A percentile compares a stretch with the other conserved stretches of the same genome.
These are phyloP conservation scores for Trypanosoma boissoni DNA, from an alignment of 208 protist species.

Conservation along the genomic window DNA sequence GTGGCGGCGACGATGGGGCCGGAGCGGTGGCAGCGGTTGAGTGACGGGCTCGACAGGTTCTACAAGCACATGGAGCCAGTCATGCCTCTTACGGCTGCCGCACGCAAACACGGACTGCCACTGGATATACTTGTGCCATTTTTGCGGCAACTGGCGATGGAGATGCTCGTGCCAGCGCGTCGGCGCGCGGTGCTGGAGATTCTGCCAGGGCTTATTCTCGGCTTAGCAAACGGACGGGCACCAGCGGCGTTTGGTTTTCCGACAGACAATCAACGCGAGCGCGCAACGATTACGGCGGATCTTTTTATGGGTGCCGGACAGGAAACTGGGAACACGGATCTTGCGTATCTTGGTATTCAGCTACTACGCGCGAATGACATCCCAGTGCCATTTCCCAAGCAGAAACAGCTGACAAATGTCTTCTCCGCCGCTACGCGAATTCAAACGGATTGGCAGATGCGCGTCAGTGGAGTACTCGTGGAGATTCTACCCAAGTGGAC, in stretches of 20 bases:
- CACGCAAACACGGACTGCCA: conserved; percentile 46
- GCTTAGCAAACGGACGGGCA: conserved; percentile 74
- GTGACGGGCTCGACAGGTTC: conserved; percentile 41
- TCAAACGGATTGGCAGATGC: conserved; percentile 80
- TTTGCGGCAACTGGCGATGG: conserved; percentile 71
- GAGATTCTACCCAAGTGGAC: conserved; percentile 60
- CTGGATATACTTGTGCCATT: conserved; percentile 66
- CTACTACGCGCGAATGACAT: conserved; percentile 82
- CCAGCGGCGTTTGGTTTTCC: conserved; percentile 55
- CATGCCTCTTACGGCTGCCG: conserved; percentile 43
- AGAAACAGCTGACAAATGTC: conserved; percentile 86
- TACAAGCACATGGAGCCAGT: conserved; percentile 57
- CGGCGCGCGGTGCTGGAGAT: conserved; percentile 41
- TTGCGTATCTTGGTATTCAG: conserved; percentile 80
- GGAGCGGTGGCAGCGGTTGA: conserved; percentile 15
- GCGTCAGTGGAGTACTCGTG: conserved; percentile 55
- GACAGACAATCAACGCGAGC: conserved; percentile 28
- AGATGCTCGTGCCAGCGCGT: conserved; percentile 52
- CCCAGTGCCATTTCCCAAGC: conserved; percentile 57
- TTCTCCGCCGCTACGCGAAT: conserved; percentile 74
- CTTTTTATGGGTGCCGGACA: conserved; percentile 69
- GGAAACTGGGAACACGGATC: conserved; percentile 78
- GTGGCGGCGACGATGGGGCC: conserved; percentile 58
- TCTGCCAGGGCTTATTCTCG: conserved; percentile 69
- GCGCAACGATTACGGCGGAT: conserved; percentile 47